Conservation (phyloP, 2,329 filamentous ascomycete genomes). For the Pezicula radicicola region DNA sequence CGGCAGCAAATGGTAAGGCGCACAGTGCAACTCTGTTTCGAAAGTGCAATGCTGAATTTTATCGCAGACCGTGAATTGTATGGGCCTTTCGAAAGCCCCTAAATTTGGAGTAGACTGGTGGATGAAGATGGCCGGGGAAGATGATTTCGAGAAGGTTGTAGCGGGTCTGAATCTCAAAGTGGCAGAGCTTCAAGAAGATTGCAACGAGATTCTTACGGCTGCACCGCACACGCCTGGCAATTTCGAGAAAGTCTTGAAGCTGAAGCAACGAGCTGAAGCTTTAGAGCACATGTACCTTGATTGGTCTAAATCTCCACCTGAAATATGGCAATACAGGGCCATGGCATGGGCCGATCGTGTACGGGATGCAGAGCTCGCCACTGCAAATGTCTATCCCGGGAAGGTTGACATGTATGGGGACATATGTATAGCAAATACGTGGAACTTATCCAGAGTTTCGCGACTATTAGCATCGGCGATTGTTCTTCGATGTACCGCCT, state of each 20-base stretch:
- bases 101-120: no score
- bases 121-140: no score
- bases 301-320: conserved; percentile 47
- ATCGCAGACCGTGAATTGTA: no score
- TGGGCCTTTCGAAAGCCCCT: no score
- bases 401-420: conserved; percentile 55
- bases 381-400: conserved; percentile 53
- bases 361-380: conserved; percentile 43
- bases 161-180: conserved; percentile 45
- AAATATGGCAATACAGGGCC: conserved; percentile 44
- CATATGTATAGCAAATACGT: conserved; percentile 51
- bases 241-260: conserved; percentile 43
- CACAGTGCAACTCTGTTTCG: no score
- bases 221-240: conserved; percentile 42
- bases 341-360: conserved; percentile 52
- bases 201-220: conserved; percentile 44
- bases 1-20: conserved; percentile 47
- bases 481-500: conserved; percentile 54
- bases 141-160: conserved; percentile 8
- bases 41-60: no score
- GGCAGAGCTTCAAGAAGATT: conserved; percentile 49
- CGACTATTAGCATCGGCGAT: conserved; percentile 51
- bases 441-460: conserved; percentile 49
- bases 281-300: conserved; percentile 46
- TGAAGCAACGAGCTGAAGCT: conserved; percentile 46